Percentiles rank a stretch among this genome's conserved stretches.
Evolutionary conservation across 495 filamentous ascomycete genomes (phyloP).

Genomic region (Trichoderma gamsii): DNA sequence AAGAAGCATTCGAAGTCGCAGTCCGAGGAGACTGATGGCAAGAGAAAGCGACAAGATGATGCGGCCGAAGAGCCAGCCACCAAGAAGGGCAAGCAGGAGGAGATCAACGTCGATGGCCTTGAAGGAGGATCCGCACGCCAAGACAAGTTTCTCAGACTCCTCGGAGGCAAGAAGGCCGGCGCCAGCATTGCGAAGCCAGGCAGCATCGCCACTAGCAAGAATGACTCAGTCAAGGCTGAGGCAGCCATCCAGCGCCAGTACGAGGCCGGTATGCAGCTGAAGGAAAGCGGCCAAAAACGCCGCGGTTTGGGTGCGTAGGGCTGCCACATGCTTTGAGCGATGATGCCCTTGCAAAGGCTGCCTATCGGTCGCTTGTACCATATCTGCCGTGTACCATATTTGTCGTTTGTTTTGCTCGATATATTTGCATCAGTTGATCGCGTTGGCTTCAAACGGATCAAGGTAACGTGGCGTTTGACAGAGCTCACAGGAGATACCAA

Average conservation of each 20-base stretch:
- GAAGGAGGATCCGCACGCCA: constrained; percentile 45
- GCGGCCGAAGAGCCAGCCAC: constrained; percentile 12
- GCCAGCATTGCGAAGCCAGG: constrained; percentile 17
- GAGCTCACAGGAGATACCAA: constrained; percentile 6
- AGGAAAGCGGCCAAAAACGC: constrained; percentile 44
- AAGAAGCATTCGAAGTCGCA: constrained; percentile 16
- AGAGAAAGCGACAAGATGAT: constrained; percentile 17
- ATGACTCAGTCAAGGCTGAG: constrained; percentile 39
- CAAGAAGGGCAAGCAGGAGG: constrained; percentile 21
- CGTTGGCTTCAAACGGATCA: neutral
- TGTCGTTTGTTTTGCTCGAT: neutral
- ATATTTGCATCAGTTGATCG: constrained; percentile 6
- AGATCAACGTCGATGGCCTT: constrained; percentile 50
- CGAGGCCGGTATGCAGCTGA: constrained; percentile 49
- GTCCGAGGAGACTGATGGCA: constrained; percentile 10
- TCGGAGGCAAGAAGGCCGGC: constrained; percentile 44
- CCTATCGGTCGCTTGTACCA: neutral
- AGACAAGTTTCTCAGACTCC: constrained; percentile 51
- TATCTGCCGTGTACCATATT: neutral
- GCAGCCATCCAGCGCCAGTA: constrained; percentile 55
- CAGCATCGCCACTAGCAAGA: constrained; percentile 18
- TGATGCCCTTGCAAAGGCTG: neutral
- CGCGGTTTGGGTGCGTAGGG: constrained; percentile 49
- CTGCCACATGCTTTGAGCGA: constrained; percentile 7
- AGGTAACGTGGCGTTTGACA: neutral